phyloP scores from a whole-genome alignment of 169 alveolate genomes.

The Plasmodium inui region DNA sequence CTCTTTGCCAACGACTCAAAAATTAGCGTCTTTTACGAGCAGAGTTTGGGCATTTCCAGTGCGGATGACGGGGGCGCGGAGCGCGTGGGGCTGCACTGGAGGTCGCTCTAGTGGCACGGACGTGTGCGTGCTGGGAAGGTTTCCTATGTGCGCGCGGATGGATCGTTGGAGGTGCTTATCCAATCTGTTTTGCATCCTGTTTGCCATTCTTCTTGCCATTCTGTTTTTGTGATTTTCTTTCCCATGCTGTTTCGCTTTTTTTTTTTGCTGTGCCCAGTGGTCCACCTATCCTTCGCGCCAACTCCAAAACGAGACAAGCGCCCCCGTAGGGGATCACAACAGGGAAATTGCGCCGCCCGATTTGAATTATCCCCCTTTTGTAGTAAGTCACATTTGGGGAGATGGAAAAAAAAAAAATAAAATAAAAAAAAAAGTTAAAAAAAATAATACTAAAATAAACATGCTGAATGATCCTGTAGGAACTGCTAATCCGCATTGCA shows the following conservation, averaged over 20 bases:
- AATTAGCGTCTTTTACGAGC: slow-evolving; percentile 41
- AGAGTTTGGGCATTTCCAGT: slow-evolving; percentile 4
- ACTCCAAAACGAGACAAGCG: not conserved
- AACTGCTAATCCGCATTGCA: not conserved
- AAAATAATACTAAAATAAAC: not conserved
- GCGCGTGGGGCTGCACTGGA: slow-evolving; percentile 15
- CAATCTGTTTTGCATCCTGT: not conserved
- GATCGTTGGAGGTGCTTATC: not conserved
- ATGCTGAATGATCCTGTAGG: not conserved
- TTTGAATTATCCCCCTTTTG: not conserved
- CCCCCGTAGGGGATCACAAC: not conserved
- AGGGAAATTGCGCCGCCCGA: not conserved
- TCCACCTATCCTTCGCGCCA: not conserved
- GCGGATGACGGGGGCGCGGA: not conserved
- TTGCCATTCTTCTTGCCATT: not conserved
- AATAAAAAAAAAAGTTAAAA: not conserved
- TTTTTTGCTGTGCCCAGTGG: not conserved
- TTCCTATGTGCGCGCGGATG: not conserved
- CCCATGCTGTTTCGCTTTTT: not conserved
- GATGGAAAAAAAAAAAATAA: not conserved
- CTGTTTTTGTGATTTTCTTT: not conserved
- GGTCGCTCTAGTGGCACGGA: not conserved
- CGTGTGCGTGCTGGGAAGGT: not conserved
- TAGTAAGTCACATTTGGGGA: not conserved
- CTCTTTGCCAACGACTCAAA: slow-evolving; percentile 23